These are phyloP conservation scores for Trichoderma simmonsii DNA, from an alignment of 2,329 filamentous ascomycete species.

Conservation along the genomic window DNA sequence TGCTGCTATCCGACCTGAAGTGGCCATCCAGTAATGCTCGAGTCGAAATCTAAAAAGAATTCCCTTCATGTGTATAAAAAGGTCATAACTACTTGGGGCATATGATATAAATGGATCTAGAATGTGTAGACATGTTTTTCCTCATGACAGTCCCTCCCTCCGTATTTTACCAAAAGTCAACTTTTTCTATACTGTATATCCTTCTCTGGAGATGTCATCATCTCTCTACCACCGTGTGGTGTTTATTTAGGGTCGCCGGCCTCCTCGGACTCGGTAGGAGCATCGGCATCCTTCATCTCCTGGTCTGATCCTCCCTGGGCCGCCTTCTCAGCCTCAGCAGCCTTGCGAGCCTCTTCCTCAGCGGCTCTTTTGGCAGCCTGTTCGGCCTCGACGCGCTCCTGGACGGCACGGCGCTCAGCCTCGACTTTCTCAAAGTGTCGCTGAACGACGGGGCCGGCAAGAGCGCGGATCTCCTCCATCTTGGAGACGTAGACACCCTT, in stretches of 20 bases:
- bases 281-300: conserved; percentile 62
- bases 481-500: conserved; percentile 94
- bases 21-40: background rate
- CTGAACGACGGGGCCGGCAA: conserved; percentile 88
- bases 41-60: background rate
- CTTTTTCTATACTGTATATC: conserved; percentile 13
- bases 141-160: conserved; percentile 8
- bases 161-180: background rate
- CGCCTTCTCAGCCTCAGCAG: conserved; percentile 50
- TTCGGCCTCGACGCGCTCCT: conserved; percentile 75
- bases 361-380: conserved; percentile 69
- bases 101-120: conserved; percentile 13
- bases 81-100: conserved; percentile 3
- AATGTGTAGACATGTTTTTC: conserved; percentile 3
- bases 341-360: conserved; percentile 55
- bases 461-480: conserved; percentile 88
- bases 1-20: background rate
- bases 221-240: background rate
- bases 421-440: conserved; percentile 94
- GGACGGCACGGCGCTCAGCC: conserved; percentile 73
- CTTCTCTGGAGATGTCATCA: background rate
- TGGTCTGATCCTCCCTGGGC: conserved; percentile 51
- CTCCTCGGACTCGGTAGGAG: conserved; percentile 48
- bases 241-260: conserved; percentile 36
- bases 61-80: background rate